These are phyloP conservation scores for Alternaria triticimaculans DNA, from an alignment of 2,329 filamentous ascomycete species.

Conservation along the genomic window DNA sequence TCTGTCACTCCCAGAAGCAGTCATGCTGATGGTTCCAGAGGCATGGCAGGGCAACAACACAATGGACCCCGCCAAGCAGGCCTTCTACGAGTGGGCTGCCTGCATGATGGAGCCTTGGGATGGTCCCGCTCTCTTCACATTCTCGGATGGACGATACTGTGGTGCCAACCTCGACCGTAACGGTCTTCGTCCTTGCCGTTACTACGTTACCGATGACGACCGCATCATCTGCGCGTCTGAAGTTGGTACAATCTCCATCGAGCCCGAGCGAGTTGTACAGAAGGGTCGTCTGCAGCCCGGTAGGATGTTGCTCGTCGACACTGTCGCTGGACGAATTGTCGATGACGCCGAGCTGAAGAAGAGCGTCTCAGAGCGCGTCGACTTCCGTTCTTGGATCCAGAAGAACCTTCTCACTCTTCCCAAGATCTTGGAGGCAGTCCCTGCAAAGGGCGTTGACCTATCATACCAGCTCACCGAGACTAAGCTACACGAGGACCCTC, in stretches of 20 bases:
- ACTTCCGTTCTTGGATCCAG: conserved; percentile 89
- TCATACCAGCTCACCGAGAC: conserved; percentile 70
- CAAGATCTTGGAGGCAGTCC: conserved; percentile 70
- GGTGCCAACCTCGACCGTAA: conserved; percentile 97
- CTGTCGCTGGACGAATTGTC: conserved; percentile 87
- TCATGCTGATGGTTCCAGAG: conserved; percentile 99
- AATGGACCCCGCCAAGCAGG: conserved; percentile 94
- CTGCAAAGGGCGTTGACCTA: conserved; percentile 67
- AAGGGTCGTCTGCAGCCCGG: conserved; percentile 94
- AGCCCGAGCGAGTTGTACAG: conserved; percentile 87
- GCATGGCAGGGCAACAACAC: conserved; percentile 93
- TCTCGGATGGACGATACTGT: conserved; percentile 94
- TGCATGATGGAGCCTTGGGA: conserved; percentile 99
- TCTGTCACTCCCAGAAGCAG: conserved; percentile 89
- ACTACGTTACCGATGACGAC: conserved; percentile 96
- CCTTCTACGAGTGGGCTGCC: conserved; percentile 98
- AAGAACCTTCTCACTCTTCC: conserved; percentile 84
- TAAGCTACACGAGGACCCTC: conserved; percentile 81
- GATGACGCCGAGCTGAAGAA: conserved; percentile 92
- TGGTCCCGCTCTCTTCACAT: conserved; percentile 94
- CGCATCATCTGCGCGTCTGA: conserved; percentile 97
- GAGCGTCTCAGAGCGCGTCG: conserved; percentile 82
- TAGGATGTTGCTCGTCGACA: conserved; percentile 95
- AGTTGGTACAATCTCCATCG: conserved; percentile 90
- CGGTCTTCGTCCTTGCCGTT: conserved; percentile 91